Evolutionary conservation across 352 stramenopile species (phyloP).

Genomic region (Pythium rishiriense): DNA sequence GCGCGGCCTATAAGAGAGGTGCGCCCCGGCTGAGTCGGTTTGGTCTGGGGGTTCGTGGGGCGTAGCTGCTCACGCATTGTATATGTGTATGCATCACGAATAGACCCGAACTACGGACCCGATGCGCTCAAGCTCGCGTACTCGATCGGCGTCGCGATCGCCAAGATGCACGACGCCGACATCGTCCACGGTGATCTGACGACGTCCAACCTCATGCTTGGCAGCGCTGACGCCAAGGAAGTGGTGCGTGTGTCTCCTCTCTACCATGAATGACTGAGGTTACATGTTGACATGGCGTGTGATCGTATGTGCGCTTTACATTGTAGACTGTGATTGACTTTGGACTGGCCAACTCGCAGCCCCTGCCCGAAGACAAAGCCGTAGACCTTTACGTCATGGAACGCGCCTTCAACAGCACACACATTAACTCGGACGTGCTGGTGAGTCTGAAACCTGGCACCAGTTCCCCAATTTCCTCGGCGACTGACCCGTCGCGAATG

Average conservation of each 20-base stretch:
- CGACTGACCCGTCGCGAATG: neutral
- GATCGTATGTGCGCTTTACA: neutral
- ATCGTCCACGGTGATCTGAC: slow-evolving; percentile 94
- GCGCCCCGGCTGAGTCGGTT: neutral
- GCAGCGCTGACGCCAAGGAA: slow-evolving; percentile 54
- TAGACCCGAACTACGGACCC: slow-evolving; percentile 53
- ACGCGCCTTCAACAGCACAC: slow-evolving; percentile 89
- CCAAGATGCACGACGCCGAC: slow-evolving; percentile 90
- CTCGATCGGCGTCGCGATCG: slow-evolving; percentile 87
- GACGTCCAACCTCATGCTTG: slow-evolving; percentile 94
- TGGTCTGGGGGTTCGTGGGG: neutral
- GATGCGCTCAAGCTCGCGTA: slow-evolving; percentile 71
- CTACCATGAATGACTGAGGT: neutral
- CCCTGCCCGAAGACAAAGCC: slow-evolving; percentile 89
- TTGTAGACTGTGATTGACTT: slow-evolving; percentile 84
- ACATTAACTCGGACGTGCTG: slow-evolving; percentile 83
- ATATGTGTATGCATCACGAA: neutral
- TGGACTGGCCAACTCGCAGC: slow-evolving; percentile 80
- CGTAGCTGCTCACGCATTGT: neutral
- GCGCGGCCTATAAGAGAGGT: slow-evolving; percentile 54
- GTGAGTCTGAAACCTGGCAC: too few species aligned
- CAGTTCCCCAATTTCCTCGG: neutral
- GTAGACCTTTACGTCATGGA: slow-evolving; percentile 95
- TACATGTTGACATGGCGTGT: neutral
- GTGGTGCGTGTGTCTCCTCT: slow-evolving; percentile 42